Evolutionary conservation across 106 monocot species (phyloP).

Genomic region (Acorus calamus): DNA sequence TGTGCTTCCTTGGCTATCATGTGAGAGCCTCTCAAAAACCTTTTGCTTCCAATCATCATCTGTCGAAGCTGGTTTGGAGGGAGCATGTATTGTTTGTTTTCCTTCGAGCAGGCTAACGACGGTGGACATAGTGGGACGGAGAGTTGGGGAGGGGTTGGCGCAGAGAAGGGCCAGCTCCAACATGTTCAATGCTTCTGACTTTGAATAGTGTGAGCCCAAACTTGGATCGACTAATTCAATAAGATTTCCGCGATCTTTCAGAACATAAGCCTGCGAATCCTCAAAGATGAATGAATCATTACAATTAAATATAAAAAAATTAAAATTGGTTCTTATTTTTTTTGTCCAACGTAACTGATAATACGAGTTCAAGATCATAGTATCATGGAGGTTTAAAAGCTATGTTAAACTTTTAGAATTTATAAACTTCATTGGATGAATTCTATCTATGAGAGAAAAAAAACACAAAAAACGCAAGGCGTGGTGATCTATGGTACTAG

Average conservation of each 20-base stretch:
- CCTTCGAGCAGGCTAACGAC: slow-evolving; percentile 34
- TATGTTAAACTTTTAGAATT: no score
- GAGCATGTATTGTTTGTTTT: slow-evolving; percentile 3
- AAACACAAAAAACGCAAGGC: no score
- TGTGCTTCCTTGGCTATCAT: slow-evolving; percentile 1
- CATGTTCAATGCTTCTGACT: slow-evolving; percentile 24
- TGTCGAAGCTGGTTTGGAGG: background rate
- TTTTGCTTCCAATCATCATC: slow-evolving; percentile 6
- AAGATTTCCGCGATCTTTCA: slow-evolving; percentile 20
- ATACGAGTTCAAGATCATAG: no score
- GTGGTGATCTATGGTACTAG: no score
- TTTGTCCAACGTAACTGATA: background rate
- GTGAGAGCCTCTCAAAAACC: slow-evolving; percentile 4
- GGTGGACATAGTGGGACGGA: slow-evolving; percentile 29
- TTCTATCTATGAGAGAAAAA: background rate
- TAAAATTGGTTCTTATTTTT: background rate
- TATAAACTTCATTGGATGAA: no score
- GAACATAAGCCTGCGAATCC: slow-evolving; percentile 21
- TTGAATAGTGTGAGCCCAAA: slow-evolving; percentile 22
- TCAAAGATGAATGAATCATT: background rate
- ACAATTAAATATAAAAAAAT: background rate
- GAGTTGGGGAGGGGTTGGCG: slow-evolving; percentile 29
- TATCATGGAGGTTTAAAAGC: no score
- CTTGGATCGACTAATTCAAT: slow-evolving; percentile 24
- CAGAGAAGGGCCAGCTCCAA: slow-evolving; percentile 18